Percentiles rank a stretch among this genome's conserved stretches.
phyloP scores from a whole-genome alignment of 495 filamentous ascomycete species.

The Physcia stellaris region DNA sequence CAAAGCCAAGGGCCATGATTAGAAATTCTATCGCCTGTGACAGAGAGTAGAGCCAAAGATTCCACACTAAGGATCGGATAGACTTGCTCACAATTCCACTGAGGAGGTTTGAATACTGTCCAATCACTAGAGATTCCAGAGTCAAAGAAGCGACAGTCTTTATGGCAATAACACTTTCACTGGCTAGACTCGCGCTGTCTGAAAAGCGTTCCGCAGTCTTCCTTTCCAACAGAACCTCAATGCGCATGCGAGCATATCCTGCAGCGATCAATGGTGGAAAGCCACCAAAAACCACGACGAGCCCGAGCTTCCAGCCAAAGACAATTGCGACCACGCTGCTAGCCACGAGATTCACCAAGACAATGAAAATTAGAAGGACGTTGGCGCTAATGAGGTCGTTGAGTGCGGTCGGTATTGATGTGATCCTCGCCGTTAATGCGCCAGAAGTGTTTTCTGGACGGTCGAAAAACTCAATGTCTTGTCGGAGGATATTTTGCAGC shows the following conservation, averaged over 20 bases:
- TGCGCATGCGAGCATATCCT: slow-evolving; percentile 39
- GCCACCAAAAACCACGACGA: slow-evolving; percentile 36
- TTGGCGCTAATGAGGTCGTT: slow-evolving; percentile 43
- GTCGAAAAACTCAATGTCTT: slow-evolving; percentile 53
- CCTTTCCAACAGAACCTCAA: slow-evolving; percentile 33
- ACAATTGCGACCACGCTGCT: slow-evolving; percentile 16
- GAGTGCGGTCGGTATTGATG: slow-evolving; percentile 45
- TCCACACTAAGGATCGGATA: slow-evolving; percentile 15
- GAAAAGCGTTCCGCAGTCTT: slow-evolving; percentile 35
- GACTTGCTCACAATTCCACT: slow-evolving; percentile 33
- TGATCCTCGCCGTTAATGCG: slow-evolving; percentile 41
- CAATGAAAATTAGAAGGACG: slow-evolving; percentile 21
- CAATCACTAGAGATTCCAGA: slow-evolving; percentile 35
- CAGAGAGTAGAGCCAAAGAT: slow-evolving; percentile 22
- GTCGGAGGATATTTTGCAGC: slow-evolving; percentile 39
- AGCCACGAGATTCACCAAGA: slow-evolving; percentile 34
- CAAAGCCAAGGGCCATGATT: slow-evolving; percentile 41
- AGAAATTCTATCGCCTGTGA: slow-evolving; percentile 28
- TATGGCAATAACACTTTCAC: slow-evolving; percentile 40
- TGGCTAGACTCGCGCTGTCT: slow-evolving; percentile 36
- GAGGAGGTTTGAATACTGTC: slow-evolving; percentile 35
- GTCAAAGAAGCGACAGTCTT: slow-evolving; percentile 41
- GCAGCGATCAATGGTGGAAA: slow-evolving; percentile 41
- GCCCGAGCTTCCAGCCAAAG: slow-evolving; percentile 48
- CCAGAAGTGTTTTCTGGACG: slow-evolving; percentile 46